Conservation (phyloP, 169 alveolate genomes). For the Cyclospora cayetanensis region DNA sequence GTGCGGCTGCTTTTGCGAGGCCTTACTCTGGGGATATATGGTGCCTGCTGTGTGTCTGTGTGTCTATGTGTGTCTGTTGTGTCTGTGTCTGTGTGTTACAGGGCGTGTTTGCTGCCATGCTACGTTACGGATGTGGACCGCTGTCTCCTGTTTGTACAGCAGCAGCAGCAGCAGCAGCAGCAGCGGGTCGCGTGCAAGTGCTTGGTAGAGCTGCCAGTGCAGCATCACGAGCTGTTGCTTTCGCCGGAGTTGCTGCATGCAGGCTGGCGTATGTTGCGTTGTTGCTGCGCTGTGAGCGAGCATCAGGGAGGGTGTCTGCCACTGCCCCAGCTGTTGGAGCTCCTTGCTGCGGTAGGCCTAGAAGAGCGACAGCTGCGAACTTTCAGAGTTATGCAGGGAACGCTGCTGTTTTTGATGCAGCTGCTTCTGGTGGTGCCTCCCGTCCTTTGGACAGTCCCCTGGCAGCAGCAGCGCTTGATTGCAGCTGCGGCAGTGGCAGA, state of each 20-base stretch:
- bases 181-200: conserved; percentile 44
- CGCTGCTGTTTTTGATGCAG: conserved; percentile 51
- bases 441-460: conserved; percentile 32
- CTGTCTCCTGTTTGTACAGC: conserved; percentile 44
- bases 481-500: conserved; percentile 69
- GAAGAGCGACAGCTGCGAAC: conserved; percentile 39
- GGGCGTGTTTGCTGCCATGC: conserved; percentile 52
- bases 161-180: conserved; percentile 65
- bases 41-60: too few species aligned
- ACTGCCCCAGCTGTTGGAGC: conserved; percentile 56
- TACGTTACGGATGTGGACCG: conserved; percentile 19
- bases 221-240: conserved; percentile 49
- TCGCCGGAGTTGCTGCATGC: conserved; percentile 56
- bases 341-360: conserved; percentile 38
- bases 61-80: too few species aligned
- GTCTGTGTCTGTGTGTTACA: conserved; percentile 4
- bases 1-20: background rate
- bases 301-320: conserved; percentile 37
- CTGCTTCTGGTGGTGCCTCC: conserved; percentile 63
- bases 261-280: conserved; percentile 64
- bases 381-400: conserved; percentile 27
- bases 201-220: conserved; percentile 46
- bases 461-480: conserved; percentile 69
- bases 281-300: conserved; percentile 2
- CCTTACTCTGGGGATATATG: too few species aligned